Percentiles rank a stretch among this genome's conserved stretches.
phyloP scores from a whole-genome alignment of 2,329 filamentous ascomycete genomes.

The Cladophialophora carrionii region DNA sequence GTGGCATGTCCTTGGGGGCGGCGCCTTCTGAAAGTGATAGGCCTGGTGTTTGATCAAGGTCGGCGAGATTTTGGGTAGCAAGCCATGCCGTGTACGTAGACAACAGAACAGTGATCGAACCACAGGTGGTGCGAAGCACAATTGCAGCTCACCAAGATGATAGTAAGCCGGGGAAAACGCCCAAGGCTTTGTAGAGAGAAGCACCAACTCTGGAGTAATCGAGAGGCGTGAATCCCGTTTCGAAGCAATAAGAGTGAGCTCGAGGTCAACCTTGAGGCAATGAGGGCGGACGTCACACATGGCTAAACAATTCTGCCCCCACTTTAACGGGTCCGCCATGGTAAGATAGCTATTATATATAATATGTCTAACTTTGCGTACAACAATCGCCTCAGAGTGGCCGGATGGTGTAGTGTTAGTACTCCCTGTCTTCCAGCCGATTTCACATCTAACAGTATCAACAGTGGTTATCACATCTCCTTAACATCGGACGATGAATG shows the following conservation, averaged over 20 bases:
- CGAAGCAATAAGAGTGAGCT: neutral
- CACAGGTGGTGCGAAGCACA: neutral
- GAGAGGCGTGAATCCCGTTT: neutral
- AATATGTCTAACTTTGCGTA: neutral
- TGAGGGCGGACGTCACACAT: no score
- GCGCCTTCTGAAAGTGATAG: no score
- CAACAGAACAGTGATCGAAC: neutral
- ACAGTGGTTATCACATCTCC: constrained; percentile 10
- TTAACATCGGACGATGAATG: neutral
- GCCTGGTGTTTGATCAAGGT: no score
- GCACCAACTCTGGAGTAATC: neutral
- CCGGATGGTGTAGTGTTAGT: constrained; percentile 7
- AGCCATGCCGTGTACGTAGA: no score
- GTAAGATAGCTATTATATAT: no score
- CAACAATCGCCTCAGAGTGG: constrained; percentile 2
- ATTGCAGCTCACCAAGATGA: neutral
- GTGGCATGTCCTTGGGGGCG: no score
- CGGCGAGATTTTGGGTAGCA: no score
- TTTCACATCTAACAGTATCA: neutral
- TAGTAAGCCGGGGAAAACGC: no score
- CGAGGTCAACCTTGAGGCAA: neutral
- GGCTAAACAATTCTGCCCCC: no score
- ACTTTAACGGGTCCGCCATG: no score
- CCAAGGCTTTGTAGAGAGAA: neutral
- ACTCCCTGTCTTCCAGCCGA: neutral